Base-by-base conservation (phyloP, 768 basidiomycete genomes). In the Suillus weaverae region DNA sequence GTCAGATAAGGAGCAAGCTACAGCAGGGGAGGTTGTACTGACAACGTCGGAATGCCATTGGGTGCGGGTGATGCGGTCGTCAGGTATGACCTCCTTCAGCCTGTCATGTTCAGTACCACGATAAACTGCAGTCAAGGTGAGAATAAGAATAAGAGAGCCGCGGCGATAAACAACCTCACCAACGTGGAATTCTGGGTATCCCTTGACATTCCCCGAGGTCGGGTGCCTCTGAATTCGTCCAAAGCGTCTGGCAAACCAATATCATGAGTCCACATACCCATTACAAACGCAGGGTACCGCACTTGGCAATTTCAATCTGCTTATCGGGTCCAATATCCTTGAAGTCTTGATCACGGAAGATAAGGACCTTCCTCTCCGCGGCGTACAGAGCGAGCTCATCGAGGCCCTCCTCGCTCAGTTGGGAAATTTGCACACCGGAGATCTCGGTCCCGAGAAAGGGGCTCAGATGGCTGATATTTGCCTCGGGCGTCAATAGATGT, bases 331-430 rank as follows among this genome's bases (percentile, higher is more conserved):
- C 74, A n/a, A 86, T 65, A 66, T 86, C 85, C 74, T 85, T 86
- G 76, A 87, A 86, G 72, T 87, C 83, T 67, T 87, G 86, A 73
- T 87, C 81, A 22, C 86, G 81, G 79, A 86, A 85, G 7, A 86
- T 57, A 11, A 87, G 70, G 39, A 86, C 78, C 72, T 85, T 86
- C 51, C 84, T 71, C 72, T 86, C 81, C 1, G 83, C 86, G 43
- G 83, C 76, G 64, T 77, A 80, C 6, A 86, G 76, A 5, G 84
- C 84, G 36, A 85, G 80, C 68, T 85, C 84, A 66, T 86, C 80
- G 7, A 86, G 78, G 1, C 85, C 86, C 60, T 81, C 84, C 50
- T 80, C 77, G 65, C 74, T 75, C 56, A 87, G 80, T 65, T 85
- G 74, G 9, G 84, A 86, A 62, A 87, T 76, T 67, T 86, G 85